These are phyloP conservation scores for Wickerhamomyces tratensis DNA, from an alignment of 805 yeast genomes.

Conservation along the genomic window DNA sequence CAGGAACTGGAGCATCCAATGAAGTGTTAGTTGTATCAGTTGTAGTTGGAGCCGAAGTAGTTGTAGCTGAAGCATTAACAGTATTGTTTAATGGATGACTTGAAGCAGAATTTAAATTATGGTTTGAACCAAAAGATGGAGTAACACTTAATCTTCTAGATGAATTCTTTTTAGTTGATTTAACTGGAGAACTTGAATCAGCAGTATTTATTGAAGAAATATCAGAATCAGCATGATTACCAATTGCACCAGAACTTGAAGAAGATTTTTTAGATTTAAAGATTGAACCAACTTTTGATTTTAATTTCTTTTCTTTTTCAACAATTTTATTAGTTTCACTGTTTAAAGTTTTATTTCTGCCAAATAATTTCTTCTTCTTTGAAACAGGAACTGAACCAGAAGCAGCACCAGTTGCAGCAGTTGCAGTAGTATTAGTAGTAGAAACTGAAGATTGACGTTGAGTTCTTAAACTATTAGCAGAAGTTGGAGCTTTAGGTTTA, in stretches of 20 bases:
- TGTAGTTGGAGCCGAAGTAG: too few species aligned
- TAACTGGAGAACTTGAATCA: conserved; percentile 2
- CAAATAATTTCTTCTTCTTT: not conserved
- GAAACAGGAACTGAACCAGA: not conserved
- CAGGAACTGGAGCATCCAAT: not conserved
- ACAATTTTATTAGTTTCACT: conserved; percentile 3
- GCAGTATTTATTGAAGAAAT: conserved; percentile 13
- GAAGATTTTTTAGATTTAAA: conserved; percentile 49
- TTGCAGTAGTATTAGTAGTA: conserved; percentile 10
- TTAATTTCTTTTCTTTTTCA: conserved; percentile 32
- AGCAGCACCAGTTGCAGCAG: not conserved
- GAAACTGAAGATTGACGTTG: conserved; percentile 12
- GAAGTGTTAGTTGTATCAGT: not conserved
- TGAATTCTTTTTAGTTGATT: not conserved
- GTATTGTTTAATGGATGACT: not conserved
- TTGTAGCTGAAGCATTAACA: conserved; percentile 2
- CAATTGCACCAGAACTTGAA: conserved; percentile 11
- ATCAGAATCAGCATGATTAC: conserved; percentile 16
- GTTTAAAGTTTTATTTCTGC: not conserved
- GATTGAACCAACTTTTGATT: conserved; percentile 69
- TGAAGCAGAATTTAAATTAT: conserved; percentile 1
- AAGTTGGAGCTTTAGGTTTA: not conserved
- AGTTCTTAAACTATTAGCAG: not conserved
- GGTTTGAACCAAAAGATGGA: conserved; percentile 7
- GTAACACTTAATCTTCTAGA: conserved; percentile 10